Base-by-base conservation (phyloP, 768 basidiomycete species). In the Galerina sulciceps region DNA sequence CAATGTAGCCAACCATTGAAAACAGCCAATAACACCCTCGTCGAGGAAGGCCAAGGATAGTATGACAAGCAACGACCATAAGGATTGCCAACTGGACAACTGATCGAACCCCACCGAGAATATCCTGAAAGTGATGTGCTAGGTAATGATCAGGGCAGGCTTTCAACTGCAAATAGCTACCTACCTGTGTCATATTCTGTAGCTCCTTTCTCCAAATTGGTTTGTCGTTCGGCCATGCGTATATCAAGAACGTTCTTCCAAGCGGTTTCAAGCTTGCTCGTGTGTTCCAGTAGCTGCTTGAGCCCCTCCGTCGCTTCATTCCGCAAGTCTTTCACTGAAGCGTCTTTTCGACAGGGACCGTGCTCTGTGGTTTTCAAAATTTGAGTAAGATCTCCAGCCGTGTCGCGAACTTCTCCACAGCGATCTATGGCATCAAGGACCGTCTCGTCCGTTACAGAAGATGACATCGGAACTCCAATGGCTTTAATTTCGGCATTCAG, bases 11-110 rank as follows among this genome's bases (percentile, higher is more conserved):
- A 10, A 18, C 17, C 41, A 58, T 52, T 8, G 18, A 9, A 34
- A 55, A 60, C 2, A 60, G 15, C 53, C 53, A 60, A 18, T 34
- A 42, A 23, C 53, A 55, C 15, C 53, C 59, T 17, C 53, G 53
- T 20, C 53, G 53, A 23, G 53, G 46, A 14, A 60, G 34, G 1
- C 59, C 47, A 13, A 60, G 53, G 50, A 60, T 60, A 17, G 55
- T 26, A 37, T 60, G 59, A 20, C 53, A 37, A 10, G 34, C 54
- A 6, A 60, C 59, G 26, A 56, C 54, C 59, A 60, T 52, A 46
- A 56, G 36, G 20, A 36, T 37, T 3, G 42, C 13, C 1, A 58
- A 40, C 26, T 58, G 49, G 10, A 58, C 34, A 3, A 51, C 26
- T 13, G 49, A 8, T 20, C 13, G 23, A n/a, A 35, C 46, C 4